Evolutionary conservation across 1,284 basidiomycete genomes (phyloP), one percentile per base, ranked within the genome.

Genomic region (Puccinia hordei): DNA sequence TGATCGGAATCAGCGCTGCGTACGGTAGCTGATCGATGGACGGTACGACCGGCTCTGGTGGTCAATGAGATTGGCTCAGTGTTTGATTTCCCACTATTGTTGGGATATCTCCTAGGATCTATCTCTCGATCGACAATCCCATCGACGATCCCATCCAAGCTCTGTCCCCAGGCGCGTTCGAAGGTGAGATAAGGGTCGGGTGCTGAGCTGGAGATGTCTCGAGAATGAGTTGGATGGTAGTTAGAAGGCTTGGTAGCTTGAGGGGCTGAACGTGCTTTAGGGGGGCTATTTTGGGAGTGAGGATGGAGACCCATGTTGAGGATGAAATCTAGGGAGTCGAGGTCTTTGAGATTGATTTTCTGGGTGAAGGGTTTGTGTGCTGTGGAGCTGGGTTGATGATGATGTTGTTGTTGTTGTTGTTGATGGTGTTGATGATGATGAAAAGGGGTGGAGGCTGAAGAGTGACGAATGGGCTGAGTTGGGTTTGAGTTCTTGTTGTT

Each of bases 121-220:
- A 30, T 30, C 30, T 35, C 35, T 33, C n/a, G 35, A 61, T 61
- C 53, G n/a, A 24, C 30, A 17, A 74, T n/a, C 38, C 57, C 55
- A 46, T 59, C 73, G 35, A 74, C 55, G 30, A 74, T 61, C 38
- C 57, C 73, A 22, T 74, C 73, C 46, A 74, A 30, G 19, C 38
- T 59, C 19, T 74, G 55, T 4, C 73, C 73, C 73, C 73, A 74
- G 13, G 73, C 73, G 12, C 57, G 53, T 46, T 74, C 55, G 41
- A 74, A 74, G 33, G 73, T 74, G 10, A 63, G 57, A 46, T 74
- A 74, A 1, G 73, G 73, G 41, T 74, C 72, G 33, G 57, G 53
- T 24, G 73, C 53, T 33, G 66, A 69, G 35, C 24, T 69, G 0
- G 66, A 69, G 6, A 69, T 69, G 24, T 51, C 44, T 73, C 51